Evolutionary conservation across 2,329 filamentous ascomycete genomes (phyloP), one percentile per base, ranked within the genome.

Genomic region (Alternaria sp.): DNA sequence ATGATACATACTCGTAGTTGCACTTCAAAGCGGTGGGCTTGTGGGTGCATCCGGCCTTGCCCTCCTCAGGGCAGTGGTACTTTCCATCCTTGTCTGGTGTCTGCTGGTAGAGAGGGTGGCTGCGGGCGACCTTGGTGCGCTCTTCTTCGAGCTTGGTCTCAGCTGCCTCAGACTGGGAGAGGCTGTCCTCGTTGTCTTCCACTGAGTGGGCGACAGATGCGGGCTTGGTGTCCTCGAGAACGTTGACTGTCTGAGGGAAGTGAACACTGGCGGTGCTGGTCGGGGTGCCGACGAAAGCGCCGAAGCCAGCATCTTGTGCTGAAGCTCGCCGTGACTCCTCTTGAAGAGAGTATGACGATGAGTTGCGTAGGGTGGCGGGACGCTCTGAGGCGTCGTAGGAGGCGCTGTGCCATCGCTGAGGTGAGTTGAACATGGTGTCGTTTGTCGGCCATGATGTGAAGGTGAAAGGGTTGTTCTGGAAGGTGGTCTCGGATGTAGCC

Each of bases 11-110:
- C 94, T 97, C 94, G 79, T 97, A 98, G 83, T 97, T 97, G 89
- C 95, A 97, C 88, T 97, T 97, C 73, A 98, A 92, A 84, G 96
- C 96, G 77, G 96, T 96, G 44, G 94, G 89, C 83, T 92, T 92
- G 88, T 97, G 95, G 81, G 88, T 92, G 87, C 95, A 98, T 76
- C 89, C 86, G 55, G 87, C 83, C 61, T 85, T 83, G 72, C 89
- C 91, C 79, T 91, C 89, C 86, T 91, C 96, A 6, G 95, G 95
- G 86, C 95, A 98, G 83, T 97, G 93, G 84, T 96, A 98, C 63
- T 96, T 88, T 76, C 93, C 94, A 81, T 97, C 93, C 33, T 85
- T 79, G 44, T 86, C 81, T 10, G 90, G 87, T 50, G 83, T 82
- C 58, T 88, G 88, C 78, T 90, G 90, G 84, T 94, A 95, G 12